phyloP scores from a whole-genome alignment of 768 basidiomycete species.

The Scleroderma bovista region DNA sequence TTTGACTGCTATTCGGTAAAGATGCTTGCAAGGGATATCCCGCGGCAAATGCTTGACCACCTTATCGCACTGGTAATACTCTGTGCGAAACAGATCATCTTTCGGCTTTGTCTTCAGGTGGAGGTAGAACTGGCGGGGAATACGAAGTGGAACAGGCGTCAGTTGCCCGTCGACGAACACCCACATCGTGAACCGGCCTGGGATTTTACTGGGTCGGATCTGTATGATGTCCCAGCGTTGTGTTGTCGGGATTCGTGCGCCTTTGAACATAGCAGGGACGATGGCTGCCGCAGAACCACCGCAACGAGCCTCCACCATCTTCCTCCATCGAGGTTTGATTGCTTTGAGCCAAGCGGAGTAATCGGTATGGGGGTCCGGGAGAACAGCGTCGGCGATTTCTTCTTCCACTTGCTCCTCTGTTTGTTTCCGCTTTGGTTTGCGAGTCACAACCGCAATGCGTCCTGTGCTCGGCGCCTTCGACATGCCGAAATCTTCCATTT shows the following conservation, averaged over 20 bases:
- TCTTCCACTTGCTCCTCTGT: slow-evolving; percentile 40
- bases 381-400: slow-evolving; percentile 23
- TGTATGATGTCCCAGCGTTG: slow-evolving; percentile 92
- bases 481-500: slow-evolving; percentile 59
- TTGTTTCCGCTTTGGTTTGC: slow-evolving; percentile 37
- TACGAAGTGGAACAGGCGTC: slow-evolving; percentile 73
- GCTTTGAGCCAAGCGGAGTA: slow-evolving; percentile 77
- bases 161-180: slow-evolving; percentile 76
- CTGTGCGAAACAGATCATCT: slow-evolving; percentile 61
- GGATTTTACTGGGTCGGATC: slow-evolving; percentile 67
- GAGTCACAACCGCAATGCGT: slow-evolving; percentile 51
- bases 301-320: slow-evolving; percentile 43
- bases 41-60: slow-evolving; percentile 77
- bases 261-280: slow-evolving; percentile 73
- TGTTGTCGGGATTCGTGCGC: slow-evolving; percentile 50
- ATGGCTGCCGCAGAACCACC: slow-evolving; percentile 37
- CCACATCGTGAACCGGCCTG: slow-evolving; percentile 88
- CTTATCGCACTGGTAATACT: slow-evolving; percentile 65
- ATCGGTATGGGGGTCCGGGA: slow-evolving; percentile 59
- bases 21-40: slow-evolving; percentile 65
- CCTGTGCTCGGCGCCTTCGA: slow-evolving; percentile 22
- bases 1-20: slow-evolving; percentile 78
- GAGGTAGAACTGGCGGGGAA: slow-evolving; percentile 90
- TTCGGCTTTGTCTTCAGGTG: slow-evolving; percentile 71
- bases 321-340: slow-evolving; percentile 75